Conservation (phyloP, 768 basidiomycete species). For the Clitopilus hobsonii region DNA sequence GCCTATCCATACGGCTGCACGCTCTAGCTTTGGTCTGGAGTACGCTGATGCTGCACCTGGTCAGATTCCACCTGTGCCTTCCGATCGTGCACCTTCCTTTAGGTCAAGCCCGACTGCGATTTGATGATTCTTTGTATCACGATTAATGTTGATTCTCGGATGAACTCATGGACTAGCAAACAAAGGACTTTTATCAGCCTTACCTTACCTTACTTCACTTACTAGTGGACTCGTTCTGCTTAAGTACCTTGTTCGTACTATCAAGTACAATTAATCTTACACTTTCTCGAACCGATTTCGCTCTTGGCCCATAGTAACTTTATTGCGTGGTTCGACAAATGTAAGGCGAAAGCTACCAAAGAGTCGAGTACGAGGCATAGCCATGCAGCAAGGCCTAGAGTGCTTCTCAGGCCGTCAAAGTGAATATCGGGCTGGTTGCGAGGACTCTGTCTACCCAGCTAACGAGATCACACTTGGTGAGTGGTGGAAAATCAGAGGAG, state of each 20-base stretch:
- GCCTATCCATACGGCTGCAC: background rate
- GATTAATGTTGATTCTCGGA: too few species aligned
- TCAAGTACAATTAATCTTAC: too few species aligned
- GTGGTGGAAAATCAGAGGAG: background rate
- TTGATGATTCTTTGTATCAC: background rate
- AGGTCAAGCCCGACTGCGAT: constrained; percentile 1
- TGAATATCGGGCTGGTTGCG: background rate
- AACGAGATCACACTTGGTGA: background rate
- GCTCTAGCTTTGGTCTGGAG: background rate
- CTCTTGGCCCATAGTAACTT: too few species aligned
- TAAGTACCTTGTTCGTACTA: background rate
- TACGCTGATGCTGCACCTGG: background rate
- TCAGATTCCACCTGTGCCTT: background rate
- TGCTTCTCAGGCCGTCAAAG: background rate
- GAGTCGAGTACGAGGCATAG: too few species aligned
- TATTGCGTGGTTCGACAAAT: too few species aligned
- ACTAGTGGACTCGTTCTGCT: background rate
- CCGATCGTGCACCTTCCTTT: background rate
- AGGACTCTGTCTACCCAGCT: background rate
- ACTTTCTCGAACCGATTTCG: too few species aligned
- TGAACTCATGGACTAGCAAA: background rate
- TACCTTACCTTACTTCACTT: background rate
- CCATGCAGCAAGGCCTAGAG: too few species aligned
- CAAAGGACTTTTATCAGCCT: background rate
- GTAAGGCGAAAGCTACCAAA: too few species aligned